These are phyloP conservation scores for Ceratonia siliqua DNA, from an alignment of 306 rosid genomes.

Conservation along the genomic window DNA sequence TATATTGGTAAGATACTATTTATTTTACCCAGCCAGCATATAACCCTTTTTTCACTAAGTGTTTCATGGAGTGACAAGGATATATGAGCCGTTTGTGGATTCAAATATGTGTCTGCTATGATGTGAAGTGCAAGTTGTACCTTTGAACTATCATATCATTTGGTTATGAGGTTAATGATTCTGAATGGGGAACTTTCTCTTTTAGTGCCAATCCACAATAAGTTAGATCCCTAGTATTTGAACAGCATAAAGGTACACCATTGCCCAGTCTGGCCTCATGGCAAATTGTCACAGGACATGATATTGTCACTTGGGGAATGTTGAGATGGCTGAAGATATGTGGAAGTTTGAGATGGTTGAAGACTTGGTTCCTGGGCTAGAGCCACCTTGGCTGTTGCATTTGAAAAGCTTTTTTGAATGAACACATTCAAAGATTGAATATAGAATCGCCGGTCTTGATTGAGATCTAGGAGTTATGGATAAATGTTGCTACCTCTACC, in stretches of 20 bases:
- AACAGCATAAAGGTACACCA: constrained; percentile 21
- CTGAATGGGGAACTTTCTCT: not conserved
- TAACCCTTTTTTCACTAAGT: not conserved
- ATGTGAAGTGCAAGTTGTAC: not conserved
- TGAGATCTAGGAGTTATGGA: constrained; percentile 34
- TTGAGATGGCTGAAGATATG: constrained; percentile 24
- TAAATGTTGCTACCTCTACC: constrained; percentile 30
- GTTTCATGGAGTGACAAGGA: constrained; percentile 1
- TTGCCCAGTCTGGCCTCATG: constrained; percentile 34
- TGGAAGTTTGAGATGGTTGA: not conserved
- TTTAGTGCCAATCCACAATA: not conserved
- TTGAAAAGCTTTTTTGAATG: constrained; percentile 31
- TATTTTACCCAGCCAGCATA: not conserved
- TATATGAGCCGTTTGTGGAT: not conserved
- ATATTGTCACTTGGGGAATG: constrained; percentile 29
- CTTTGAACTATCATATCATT: constrained; percentile 2
- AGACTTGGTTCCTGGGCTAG: constrained; percentile 26
- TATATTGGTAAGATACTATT: not conserved
- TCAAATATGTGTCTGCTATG: not conserved
- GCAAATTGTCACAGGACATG: constrained; percentile 32
- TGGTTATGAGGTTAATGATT: constrained; percentile 1
- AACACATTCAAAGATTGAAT: constrained; percentile 9
- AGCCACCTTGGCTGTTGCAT: constrained; percentile 30
- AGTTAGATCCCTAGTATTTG: not conserved
- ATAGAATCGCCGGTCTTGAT: constrained; percentile 10